phyloP scores from a whole-genome alignment of 805 yeast species.

The Pichia paraexigua region DNA sequence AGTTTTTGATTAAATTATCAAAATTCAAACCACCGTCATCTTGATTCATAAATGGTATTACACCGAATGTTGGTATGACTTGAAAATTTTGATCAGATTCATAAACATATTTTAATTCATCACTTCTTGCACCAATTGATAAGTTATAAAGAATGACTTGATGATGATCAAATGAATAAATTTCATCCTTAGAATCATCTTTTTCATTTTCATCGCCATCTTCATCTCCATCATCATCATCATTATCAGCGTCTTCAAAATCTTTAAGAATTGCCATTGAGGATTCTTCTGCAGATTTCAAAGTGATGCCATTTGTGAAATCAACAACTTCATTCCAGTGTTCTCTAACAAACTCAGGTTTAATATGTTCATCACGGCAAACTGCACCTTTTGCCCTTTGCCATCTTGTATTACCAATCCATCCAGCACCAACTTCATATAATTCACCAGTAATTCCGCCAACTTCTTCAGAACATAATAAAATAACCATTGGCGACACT shows the following conservation, averaged over 20 bases:
- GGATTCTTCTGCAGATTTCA: constrained; percentile 65
- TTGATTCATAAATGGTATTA: constrained; percentile 72
- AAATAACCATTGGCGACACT: constrained; percentile 84
- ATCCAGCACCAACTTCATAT: constrained; percentile 93
- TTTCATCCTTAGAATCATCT: constrained; percentile 32
- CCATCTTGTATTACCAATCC: constrained; percentile 94
- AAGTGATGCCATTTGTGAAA: constrained; percentile 47
- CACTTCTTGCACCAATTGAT: constrained; percentile 77
- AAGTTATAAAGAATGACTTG: constrained; percentile 80
- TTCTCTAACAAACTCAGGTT: constrained; percentile 59
- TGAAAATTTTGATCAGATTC: constrained; percentile 75
- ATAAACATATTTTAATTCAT: constrained; percentile 69
- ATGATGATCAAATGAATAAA: constrained; percentile 54
- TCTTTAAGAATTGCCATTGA: constrained; percentile 69
- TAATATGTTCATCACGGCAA: constrained; percentile 42
- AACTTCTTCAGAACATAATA: constrained; percentile 66
- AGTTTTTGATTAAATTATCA: constrained; percentile 59
- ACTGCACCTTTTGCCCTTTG: constrained; percentile 86
- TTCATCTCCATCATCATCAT: constrained; percentile 37
- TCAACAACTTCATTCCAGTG: constrained; percentile 61
- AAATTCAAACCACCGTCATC: constrained; percentile 50
- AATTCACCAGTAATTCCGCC: constrained; percentile 61
- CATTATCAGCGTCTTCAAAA: constrained; percentile 40
- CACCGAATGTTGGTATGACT: constrained; percentile 85
- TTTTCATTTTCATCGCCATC: constrained; percentile 40